Percentiles rank a stretch among this genome's conserved stretches.
Evolutionary conservation across 768 basidiomycete genomes (phyloP).

Genomic region (Mycena olivaceomarginata): DNA sequence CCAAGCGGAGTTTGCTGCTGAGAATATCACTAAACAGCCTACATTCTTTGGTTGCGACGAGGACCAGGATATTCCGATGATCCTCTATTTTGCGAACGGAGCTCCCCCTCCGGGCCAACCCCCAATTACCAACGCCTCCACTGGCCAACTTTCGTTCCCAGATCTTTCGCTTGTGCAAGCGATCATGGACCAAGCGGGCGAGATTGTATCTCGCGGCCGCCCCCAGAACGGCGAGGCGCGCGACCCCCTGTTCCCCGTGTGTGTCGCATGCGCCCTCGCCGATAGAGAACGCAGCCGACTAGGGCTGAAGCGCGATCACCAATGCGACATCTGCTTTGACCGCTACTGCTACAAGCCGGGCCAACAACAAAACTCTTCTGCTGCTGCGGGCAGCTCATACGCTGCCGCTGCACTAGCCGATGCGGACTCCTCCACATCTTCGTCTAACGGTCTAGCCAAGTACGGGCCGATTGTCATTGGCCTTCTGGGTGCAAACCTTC

Average conservation of each 20-base stretch:
- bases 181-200: conserved; percentile 68
- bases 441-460: background rate
- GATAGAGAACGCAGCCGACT: conserved; percentile 63
- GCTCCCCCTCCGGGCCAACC: conserved; percentile 60
- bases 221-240: conserved; percentile 49
- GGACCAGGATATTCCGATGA: conserved; percentile 61
- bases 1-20: conserved; percentile 53
- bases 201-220: conserved; percentile 64
- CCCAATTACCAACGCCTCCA: conserved; percentile 63
- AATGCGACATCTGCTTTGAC: conserved; percentile 54
- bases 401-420: conserved; percentile 5
- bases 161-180: conserved; percentile 57
- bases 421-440: background rate
- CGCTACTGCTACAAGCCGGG: conserved; percentile 55
- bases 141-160: conserved; percentile 60
- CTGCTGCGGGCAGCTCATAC: background rate
- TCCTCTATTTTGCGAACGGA: conserved; percentile 77
- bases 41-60: conserved; percentile 69
- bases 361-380: background rate
- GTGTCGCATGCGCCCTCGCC: conserved; percentile 70
- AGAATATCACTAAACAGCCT: conserved; percentile 60
- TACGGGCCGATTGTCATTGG: conserved; percentile 30
- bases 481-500: conserved; percentile 25
- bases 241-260: conserved; percentile 67
- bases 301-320: conserved; percentile 47